Base-by-base conservation (phyloP, 768 basidiomycete species). In the Pleurotus sapidus region DNA sequence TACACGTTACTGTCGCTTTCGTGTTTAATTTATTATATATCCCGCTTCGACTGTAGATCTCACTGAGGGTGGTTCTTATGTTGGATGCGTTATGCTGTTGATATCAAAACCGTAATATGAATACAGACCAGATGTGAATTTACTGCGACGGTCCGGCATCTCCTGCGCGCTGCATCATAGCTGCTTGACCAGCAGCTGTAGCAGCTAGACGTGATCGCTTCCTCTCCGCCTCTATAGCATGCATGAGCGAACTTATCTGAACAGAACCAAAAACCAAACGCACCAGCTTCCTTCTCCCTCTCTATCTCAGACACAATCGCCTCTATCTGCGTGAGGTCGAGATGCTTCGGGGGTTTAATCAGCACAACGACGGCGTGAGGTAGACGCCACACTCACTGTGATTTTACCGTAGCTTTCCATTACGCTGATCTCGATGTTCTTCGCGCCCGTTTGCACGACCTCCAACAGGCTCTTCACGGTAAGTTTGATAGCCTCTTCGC, bases 381-480 rank as follows among this genome's bases (percentile, higher is more conserved):
- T 34, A 11, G 7, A 42, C 56, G 51, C n/a, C 57, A 38, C 18
- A 73, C 79, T 58, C 61, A 97, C 95, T 46, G 93, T 92, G 55
- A 96, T 85, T 75, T 95, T 91, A 59, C 93, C 92, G 69, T 93
- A 98, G 59, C 88, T 84, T 68, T 97, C 95, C 93, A 98, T 95
- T 46, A 98, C 92, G 60, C 91, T 95, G 64, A 99, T 93, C 71
- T 99, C 97, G 61, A 99, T 98, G 72, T 99, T 99, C 79, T 98
- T 98, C 4, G 97, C 97, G n/a, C 97, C 97, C 1, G 97, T 98
- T 75, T 98, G 97, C 6, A 99, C 97, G 38, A 99, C 95, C 71
- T 99, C 97, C 20, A 99, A 78, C 65, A 99, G 77, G 68, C 89
- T 91, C 78, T 98, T 98, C 60, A 99, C 84, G 0, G 97, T 94